Conservation (phyloP, 192 early-diverging fungal species). For the Mortierella alpina region DNA sequence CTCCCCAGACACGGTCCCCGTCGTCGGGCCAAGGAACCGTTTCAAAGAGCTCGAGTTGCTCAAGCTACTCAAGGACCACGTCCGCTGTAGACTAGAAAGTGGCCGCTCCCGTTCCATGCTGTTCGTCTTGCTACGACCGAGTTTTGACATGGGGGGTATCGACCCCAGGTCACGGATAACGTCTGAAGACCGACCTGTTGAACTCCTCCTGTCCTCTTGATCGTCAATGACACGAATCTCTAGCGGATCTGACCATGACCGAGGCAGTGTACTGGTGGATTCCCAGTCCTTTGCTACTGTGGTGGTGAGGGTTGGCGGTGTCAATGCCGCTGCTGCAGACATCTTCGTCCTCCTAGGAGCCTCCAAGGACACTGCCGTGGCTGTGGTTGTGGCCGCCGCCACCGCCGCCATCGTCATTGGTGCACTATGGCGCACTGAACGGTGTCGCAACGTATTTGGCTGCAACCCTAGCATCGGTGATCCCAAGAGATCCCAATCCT, state of each 20-base stretch:
- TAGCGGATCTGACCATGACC: not conserved
- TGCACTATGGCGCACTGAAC: not conserved
- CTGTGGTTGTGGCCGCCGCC: too few relatives aligned
- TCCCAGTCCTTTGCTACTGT: too few relatives aligned
- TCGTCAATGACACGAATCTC: not conserved
- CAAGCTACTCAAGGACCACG: slow-evolving; percentile 1
- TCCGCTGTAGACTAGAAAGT: slow-evolving; percentile 3
- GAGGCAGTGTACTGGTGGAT: not conserved
- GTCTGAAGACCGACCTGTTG: slow-evolving; percentile 10
- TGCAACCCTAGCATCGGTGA: not conserved
- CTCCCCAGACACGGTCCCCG: slow-evolving; percentile 8
- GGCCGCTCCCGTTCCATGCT: not conserved
- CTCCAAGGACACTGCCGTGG: too few relatives aligned
- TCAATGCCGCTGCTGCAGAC: too few relatives aligned
- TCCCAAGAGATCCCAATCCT: not conserved
- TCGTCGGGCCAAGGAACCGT: not conserved
- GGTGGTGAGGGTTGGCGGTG: too few relatives aligned
- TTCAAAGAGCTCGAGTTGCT: slow-evolving; percentile 6
- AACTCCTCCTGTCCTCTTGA: not conserved
- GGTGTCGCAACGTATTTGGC: slow-evolving; percentile 1
- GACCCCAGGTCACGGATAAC: slow-evolving; percentile 40
- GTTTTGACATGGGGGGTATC: not conserved
- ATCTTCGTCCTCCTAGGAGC: too few relatives aligned
- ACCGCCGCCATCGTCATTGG: too few relatives aligned
- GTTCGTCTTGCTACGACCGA: not conserved